Conservation (phyloP, 768 basidiomycete genomes). For the Pisolithus microcarpus region DNA sequence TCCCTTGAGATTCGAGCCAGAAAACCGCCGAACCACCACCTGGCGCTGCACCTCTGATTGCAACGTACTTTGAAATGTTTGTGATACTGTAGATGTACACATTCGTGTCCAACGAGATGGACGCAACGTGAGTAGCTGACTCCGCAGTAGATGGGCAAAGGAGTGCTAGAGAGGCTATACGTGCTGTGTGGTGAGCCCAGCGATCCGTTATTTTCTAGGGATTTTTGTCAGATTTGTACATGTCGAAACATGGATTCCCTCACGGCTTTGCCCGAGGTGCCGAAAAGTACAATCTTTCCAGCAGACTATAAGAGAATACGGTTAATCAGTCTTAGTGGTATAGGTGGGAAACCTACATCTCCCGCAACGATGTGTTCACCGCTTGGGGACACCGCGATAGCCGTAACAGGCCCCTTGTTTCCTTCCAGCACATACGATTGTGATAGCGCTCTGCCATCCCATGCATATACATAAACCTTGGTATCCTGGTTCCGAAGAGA, state of each 20-base stretch:
- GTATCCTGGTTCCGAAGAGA: conserved; percentile 45
- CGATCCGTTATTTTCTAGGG: conserved; percentile 56
- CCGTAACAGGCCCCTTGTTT: conserved; percentile 56
- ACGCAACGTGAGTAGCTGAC: conserved; percentile 57
- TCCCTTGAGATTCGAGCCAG: conserved; percentile 47
- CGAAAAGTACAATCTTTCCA: conserved; percentile 76
- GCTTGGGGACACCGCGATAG: conserved; percentile 75
- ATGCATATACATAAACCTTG: conserved; percentile 67
- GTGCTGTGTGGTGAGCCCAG: conserved; percentile 84
- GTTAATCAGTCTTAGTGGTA: neutral
- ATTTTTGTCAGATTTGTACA: neutral
- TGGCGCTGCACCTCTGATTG: conserved; percentile 79
- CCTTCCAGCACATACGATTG: conserved; percentile 54
- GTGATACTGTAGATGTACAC: conserved; percentile 79
- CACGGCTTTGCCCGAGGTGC: conserved; percentile 56
- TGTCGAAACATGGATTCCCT: conserved; percentile 17
- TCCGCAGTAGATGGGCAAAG: conserved; percentile 37
- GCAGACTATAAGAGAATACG: conserved; percentile 43
- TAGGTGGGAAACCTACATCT: conserved; percentile 53
- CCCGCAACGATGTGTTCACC: conserved; percentile 72
- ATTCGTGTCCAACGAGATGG: conserved; percentile 89
- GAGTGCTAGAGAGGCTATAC: conserved; percentile 60
- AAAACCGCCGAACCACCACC: conserved; percentile 78
- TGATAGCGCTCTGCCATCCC: conserved; percentile 59
- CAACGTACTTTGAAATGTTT: conserved; percentile 53